Conservation (phyloP, 176 grass and related monocot species). For the Ananas comosus region DNA sequence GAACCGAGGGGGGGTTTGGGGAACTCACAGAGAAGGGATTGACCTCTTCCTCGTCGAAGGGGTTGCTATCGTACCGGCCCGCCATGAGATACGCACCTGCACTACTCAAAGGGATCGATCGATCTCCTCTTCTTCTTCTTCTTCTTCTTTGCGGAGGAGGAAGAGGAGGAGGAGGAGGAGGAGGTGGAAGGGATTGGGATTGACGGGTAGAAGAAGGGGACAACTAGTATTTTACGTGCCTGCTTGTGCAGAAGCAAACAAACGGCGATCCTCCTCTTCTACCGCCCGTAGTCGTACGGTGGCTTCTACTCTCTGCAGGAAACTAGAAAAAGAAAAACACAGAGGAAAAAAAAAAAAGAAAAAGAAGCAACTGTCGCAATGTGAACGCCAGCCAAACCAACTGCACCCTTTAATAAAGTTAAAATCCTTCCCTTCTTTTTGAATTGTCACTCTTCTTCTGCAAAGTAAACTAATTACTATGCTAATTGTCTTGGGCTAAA, state of each 20-base stretch:
- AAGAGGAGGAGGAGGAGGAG: conserved; percentile 8
- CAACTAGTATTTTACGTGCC: not conserved
- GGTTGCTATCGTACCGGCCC: conserved; percentile 83
- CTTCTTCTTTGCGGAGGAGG: not conserved
- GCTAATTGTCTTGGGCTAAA: too few relatives aligned
- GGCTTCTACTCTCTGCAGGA: not conserved
- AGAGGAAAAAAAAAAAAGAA: not conserved
- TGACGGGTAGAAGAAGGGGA: not conserved
- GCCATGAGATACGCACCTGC: conserved; percentile 37
- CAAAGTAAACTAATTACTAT: too few relatives aligned
- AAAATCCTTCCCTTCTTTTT: too few relatives aligned
- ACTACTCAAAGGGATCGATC: conserved; percentile 7
- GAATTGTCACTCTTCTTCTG: too few relatives aligned
- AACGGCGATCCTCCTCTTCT: not conserved
- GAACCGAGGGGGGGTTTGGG: not conserved
- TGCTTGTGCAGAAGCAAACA: not conserved
- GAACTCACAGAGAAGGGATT: conserved; percentile 80
- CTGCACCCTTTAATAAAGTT: too few relatives aligned
- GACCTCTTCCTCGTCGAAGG: conserved; percentile 91
- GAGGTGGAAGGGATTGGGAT: not conserved
- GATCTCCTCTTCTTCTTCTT: not conserved
- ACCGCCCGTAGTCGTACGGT: not conserved
- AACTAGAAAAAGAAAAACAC: not conserved
- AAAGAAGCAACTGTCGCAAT: not conserved
- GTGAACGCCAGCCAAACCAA: not conserved